A percentile compares a stretch with the other conserved stretches of the same genome.
Evolutionary conservation across 306 rosid species (phyloP).

Genomic region (Ormosia emarginata): DNA sequence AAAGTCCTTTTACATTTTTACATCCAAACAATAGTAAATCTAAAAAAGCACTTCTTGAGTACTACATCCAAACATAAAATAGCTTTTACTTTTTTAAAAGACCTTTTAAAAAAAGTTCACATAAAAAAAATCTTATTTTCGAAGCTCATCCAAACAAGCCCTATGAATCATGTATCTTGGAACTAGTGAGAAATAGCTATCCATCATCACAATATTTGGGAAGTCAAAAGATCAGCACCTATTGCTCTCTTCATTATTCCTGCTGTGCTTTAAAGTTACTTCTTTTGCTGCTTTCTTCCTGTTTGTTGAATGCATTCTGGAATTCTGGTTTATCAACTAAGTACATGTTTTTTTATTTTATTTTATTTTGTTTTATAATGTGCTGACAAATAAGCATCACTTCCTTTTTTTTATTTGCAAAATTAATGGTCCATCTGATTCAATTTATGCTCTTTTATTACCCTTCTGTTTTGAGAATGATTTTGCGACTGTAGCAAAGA

Average conservation of each 20-base stretch:
- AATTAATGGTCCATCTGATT: neutral
- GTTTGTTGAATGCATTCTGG: neutral
- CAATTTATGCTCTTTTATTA: neutral
- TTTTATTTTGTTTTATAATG: neutral
- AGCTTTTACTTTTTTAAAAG: too few species aligned
- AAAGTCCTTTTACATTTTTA: too few species aligned
- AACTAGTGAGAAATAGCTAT: neutral
- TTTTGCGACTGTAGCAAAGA: neutral
- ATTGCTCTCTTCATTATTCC: slow-evolving; percentile 6
- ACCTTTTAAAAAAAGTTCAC: too few species aligned
- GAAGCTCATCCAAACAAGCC: too few species aligned
- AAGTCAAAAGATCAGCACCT: neutral
- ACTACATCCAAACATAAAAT: too few species aligned
- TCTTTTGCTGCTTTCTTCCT: neutral
- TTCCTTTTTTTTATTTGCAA: neutral
- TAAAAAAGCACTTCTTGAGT: too few species aligned
- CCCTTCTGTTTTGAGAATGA: neutral
- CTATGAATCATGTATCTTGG: slow-evolving; percentile 3
- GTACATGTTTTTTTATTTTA: neutral
- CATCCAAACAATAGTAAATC: too few species aligned
- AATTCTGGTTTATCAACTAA: neutral
- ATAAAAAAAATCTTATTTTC: too few species aligned
- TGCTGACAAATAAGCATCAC: neutral
- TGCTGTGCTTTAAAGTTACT: neutral
- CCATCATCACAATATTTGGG: neutral